Base-by-base conservation (phyloP, 2,329 filamentous ascomycete species). In the Penicillium glabrum region DNA sequence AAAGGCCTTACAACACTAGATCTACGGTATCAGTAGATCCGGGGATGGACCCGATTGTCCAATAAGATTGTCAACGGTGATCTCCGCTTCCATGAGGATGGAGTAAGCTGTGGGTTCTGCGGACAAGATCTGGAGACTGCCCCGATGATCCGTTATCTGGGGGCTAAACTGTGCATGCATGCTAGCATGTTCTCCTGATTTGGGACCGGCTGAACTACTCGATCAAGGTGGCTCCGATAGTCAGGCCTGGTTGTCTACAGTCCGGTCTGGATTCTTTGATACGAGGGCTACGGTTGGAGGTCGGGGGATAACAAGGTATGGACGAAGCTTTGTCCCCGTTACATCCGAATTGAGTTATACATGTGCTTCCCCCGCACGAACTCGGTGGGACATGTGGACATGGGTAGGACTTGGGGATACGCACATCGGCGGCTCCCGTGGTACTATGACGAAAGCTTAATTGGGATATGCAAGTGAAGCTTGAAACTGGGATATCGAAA, bases 371-470 rank as follows among this genome's bases (percentile, higher is more conserved):
- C 51, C 52, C 46, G 33, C 49, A 60, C 46, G 46, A 35, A 53
- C 35, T 48, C 31, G 3, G 19, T 51, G 31, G 24, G 41, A 26
- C 39, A n/a, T 56, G 46, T 26, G 24, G 35, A 14, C 29, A 31
- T 31, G 29, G 29, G 29, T 5, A 14, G 23, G 5, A 41, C 16
- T 21, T 33, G 39, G 21, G 11, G 35, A 39, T 39, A 48, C 60
- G 61, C 61, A 58, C 10, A 46, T 64, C 61, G 60, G 61, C 60
- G 61, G 41, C 13, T 39, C 44, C 62, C 61, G 58, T 55, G 10
- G 19, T 24, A 27, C 26, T 7, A 39, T 41, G 23, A 24, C 26
- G 29, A 50, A 61, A 53, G 58, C 49, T 60, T 58, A 44, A 11
- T 7, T 44, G 10, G 46, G 24, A 50, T 26, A 29, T 21, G 33